Evolutionary conservation across 164 flowering plant genomes (phyloP), one percentile per base, ranked within the genome.

Genomic region (Aristolochia fimbriata): DNA sequence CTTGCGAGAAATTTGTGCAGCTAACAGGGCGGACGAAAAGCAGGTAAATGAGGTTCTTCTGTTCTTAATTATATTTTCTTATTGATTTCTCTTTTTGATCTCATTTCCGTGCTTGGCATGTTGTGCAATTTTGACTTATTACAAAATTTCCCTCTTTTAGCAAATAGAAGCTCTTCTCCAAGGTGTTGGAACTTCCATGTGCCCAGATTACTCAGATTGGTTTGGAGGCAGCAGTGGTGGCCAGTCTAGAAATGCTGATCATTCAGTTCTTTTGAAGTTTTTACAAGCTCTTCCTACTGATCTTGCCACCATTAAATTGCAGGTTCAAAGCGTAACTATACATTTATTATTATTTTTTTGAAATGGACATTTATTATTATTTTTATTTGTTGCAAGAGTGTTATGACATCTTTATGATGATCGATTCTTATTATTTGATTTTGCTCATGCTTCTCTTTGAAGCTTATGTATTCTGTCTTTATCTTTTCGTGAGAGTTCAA

Each of bases 141-240:
- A 27, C 48, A 56, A 47, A n/a, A 60, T 13, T 57, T 59, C 33
- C 47, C 60, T 64, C n/a, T 12, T 16, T 37, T 84, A 92, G 96
- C 96, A 92, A 92, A 84, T 92, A 37, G 87, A 74, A 71, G 96
- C 93, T 0, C 86, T 92, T 62, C 96, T 92, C 68, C 65, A 84
- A 58, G 70, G 77, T 74, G 85, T 76, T 70, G 98, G 98, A 21
- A 47, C 83, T 47, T 75, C 85, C 19, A 81, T 92, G 73, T 87
- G 95, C 71, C 93, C 98, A n/a, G 70, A 80, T 51, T 56, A 62
- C 47, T 68, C 75, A 41, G 98, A 92, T 56, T 92, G 98, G 98
- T 80, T 81, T 62, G 95, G 87, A 65, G 86, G 68, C 54, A 53
- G 55, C 51, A 73, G 67, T 62, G 64, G 80, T 69, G 46, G 52